These are phyloP conservation scores for Aspergillus asperescens DNA, from an alignment of 495 filamentous ascomycete species.

Conservation along the genomic window DNA sequence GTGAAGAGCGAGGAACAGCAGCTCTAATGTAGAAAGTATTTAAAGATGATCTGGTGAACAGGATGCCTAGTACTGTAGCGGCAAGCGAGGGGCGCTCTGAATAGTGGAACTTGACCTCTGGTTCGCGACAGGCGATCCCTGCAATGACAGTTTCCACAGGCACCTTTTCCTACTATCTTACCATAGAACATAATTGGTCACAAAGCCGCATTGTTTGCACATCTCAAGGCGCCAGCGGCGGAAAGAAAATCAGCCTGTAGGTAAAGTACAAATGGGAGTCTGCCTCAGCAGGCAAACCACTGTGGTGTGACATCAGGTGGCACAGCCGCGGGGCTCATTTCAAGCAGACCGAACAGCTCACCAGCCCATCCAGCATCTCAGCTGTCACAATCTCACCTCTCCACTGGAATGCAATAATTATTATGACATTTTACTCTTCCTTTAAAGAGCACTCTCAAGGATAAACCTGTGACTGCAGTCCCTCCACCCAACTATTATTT, in stretches of 20 bases:
- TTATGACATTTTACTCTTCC: neutral
- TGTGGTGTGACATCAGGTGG: slow-evolving; percentile 27
- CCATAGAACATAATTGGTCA: neutral
- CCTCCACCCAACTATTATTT: neutral
- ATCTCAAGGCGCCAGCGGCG: neutral
- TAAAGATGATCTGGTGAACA: too few relatives aligned
- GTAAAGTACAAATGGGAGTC: neutral
- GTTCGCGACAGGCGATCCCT: neutral
- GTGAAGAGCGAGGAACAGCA: neutral
- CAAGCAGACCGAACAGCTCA: slow-evolving; percentile 7
- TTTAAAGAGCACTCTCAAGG: neutral
- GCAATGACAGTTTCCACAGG: neutral
- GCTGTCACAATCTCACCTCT: neutral
- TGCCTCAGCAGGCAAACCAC: slow-evolving; percentile 12
- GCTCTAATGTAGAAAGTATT: too few relatives aligned
- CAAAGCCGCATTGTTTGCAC: neutral
- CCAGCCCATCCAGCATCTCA: neutral
- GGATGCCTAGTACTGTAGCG: too few relatives aligned
- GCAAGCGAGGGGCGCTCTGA: too few relatives aligned
- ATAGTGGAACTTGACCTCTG: too few relatives aligned
- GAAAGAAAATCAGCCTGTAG: neutral
- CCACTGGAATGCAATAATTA: neutral
- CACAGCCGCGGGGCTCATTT: slow-evolving; percentile 23
- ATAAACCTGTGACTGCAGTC: neutral
- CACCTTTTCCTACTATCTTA: neutral